phyloP scores from a whole-genome alignment of 1,139 yeast species.

The Taphrina confusa region DNA sequence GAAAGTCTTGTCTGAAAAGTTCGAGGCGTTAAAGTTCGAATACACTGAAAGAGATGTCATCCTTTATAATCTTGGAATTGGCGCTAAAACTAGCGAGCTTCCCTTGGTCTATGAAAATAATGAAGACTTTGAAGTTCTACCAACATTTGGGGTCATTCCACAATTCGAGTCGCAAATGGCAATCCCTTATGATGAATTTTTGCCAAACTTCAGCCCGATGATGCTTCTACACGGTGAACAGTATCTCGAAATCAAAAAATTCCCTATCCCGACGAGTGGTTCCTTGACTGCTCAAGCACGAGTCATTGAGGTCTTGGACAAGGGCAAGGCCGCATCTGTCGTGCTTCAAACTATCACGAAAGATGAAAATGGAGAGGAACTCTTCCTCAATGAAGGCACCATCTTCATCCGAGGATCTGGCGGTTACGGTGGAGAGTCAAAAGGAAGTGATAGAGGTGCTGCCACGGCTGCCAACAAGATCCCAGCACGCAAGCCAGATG shows the following conservation, averaged over 20 bases:
- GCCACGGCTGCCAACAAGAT: conserved; percentile 67
- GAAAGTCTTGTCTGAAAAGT: conserved; percentile 38
- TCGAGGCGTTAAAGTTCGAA: conserved; percentile 51
- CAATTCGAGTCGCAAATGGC: conserved; percentile 59
- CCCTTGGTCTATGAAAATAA: conserved; percentile 78
- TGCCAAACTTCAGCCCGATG: conserved; percentile 85
- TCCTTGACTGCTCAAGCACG: conserved; percentile 60
- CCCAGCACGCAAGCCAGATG: conserved; percentile 70
- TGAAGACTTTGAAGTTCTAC: conserved; percentile 80
- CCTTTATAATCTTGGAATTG: conserved; percentile 85
- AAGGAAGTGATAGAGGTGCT: conserved; percentile 61
- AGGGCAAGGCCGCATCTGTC: conserved; percentile 84
- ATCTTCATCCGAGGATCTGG: conserved; percentile 82
- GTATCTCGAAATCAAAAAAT: conserved; percentile 73
- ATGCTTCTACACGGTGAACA: conserved; percentile 94
- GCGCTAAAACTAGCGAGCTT: conserved; percentile 77
- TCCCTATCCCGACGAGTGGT: conserved; percentile 75
- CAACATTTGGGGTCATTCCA: conserved; percentile 90
- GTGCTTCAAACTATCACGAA: conserved; percentile 72
- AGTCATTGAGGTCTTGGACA: conserved; percentile 77
- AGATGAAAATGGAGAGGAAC: conserved; percentile 68
- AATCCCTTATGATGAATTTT: conserved; percentile 57
- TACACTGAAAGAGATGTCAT: conserved; percentile 73
- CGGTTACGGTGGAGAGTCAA: conserved; percentile 53
- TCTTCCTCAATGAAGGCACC: conserved; percentile 82